Evolutionary conservation across 805 yeast genomes (phyloP).

Genomic region (Cyberlindnera euphorbiiphila): DNA sequence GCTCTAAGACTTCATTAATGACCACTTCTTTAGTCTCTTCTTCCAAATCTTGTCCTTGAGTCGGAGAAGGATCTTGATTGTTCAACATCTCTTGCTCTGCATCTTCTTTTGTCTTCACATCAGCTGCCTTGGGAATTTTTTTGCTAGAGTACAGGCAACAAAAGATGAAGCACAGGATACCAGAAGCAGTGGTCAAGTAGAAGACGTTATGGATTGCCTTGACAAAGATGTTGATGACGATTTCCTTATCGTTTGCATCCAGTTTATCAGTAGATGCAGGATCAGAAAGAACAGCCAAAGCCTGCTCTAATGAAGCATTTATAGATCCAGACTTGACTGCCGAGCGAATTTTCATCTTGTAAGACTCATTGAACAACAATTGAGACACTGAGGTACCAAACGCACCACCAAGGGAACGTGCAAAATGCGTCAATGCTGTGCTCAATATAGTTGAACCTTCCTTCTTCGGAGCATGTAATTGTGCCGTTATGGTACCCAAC

Average conservation of each 20-base stretch:
- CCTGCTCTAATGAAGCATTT: no score
- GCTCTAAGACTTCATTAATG: no score
- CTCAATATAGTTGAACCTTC: constrained; percentile 47
- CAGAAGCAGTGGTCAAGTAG: constrained; percentile 36
- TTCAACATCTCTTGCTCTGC: background rate
- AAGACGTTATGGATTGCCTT: constrained; percentile 36
- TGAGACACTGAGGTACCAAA: constrained; percentile 40
- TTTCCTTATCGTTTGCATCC: no score
- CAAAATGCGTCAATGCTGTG: constrained; percentile 41
- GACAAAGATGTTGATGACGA: constrained; percentile 27
- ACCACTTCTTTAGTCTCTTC: no score
- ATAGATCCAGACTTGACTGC: no score
- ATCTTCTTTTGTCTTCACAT: constrained; percentile 9
- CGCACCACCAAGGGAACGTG: constrained; percentile 44
- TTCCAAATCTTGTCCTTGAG: no score
- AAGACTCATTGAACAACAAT: constrained; percentile 31
- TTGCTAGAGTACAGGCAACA: constrained; percentile 37
- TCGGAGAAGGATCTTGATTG: background rate
- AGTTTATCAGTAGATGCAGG: no score
- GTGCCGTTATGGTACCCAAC: constrained; percentile 33
- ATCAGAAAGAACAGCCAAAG: no score
- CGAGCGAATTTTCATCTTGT: constrained; percentile 16
- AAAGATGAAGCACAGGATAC: constrained; percentile 30
- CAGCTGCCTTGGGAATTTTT: constrained; percentile 33
- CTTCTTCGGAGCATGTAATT: constrained; percentile 46